Conservation (phyloP, 2,329 filamentous ascomycete genomes). For the Leptographium galeiforme region DNA sequence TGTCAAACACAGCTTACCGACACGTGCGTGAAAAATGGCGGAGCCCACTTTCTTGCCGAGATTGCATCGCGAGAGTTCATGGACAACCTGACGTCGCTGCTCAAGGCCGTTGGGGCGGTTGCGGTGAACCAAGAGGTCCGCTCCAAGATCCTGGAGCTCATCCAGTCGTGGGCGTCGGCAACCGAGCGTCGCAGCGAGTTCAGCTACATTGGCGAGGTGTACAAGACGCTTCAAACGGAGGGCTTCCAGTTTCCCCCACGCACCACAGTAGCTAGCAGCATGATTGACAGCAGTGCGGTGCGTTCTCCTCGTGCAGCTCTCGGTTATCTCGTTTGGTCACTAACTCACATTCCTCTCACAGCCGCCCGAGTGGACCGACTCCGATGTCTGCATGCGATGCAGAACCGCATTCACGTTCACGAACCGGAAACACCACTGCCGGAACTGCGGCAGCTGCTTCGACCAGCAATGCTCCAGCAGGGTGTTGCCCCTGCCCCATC, state of each 20-base stretch:
- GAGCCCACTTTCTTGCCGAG: conserved; percentile 85
- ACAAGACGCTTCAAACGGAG: conserved; percentile 67
- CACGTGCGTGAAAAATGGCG: conserved; percentile 97
- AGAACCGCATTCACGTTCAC: conserved; percentile 93
- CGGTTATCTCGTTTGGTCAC: background rate
- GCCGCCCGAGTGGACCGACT: conserved; percentile 96
- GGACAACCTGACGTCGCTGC: conserved; percentile 85
- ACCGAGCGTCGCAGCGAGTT: conserved; percentile 75
- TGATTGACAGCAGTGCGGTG: conserved; percentile 94
- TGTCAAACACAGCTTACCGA: conserved; percentile 58
- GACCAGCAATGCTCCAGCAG: conserved; percentile 92
- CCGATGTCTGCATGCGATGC: conserved; percentile 97
- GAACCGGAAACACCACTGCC: conserved; percentile 95
- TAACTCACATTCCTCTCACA: conserved; percentile 21
- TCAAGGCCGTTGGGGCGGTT: conserved; percentile 63
- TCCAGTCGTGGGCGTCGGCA: conserved; percentile 85
- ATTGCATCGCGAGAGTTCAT: conserved; percentile 96
- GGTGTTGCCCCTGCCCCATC: conserved; percentile 72
- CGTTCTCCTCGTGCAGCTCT: conserved; percentile 20
- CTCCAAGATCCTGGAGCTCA: conserved; percentile 79
- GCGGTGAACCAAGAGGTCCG: conserved; percentile 77
- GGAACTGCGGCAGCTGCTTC: conserved; percentile 96
- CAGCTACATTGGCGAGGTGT: conserved; percentile 78
- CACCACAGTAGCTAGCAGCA: conserved; percentile 79
- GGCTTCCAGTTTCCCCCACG: conserved; percentile 83